Conservation (phyloP, 2,329 filamentous ascomycete genomes). For the Trichoderma oligosporum region DNA sequence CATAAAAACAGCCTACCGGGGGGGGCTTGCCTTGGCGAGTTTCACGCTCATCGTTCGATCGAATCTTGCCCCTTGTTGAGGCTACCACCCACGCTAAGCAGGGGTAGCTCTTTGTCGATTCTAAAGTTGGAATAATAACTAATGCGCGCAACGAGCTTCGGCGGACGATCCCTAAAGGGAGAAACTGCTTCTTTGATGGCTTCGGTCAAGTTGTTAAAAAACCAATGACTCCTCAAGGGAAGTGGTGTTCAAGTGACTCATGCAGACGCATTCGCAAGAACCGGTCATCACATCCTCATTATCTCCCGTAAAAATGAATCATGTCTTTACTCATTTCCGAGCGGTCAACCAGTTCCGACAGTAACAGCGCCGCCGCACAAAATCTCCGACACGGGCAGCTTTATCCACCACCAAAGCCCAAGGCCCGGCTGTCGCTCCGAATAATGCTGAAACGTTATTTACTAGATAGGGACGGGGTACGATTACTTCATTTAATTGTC, state of each 20-base stretch:
- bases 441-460: background rate
- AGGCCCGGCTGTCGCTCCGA: slow-evolving; percentile 9
- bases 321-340: slow-evolving; percentile 2
- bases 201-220: background rate
- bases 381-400: slow-evolving; percentile 14
- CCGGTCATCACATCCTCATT: background rate
- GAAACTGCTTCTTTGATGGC: background rate
- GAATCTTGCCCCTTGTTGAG: slow-evolving; percentile 16
- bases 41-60: slow-evolving; percentile 19
- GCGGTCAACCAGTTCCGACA: slow-evolving; percentile 5
- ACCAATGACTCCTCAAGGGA: background rate
- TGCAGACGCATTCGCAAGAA: background rate
- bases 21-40: slow-evolving; percentile 16
- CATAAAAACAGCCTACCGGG: slow-evolving; percentile 3
- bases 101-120: slow-evolving; percentile 10
- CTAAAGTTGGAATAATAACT: slow-evolving; percentile 9
- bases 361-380: slow-evolving; percentile 5
- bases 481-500: too few species aligned
- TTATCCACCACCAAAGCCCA: background rate
- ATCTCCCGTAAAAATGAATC: background rate
- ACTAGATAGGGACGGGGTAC: background rate
- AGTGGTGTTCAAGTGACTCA: background rate
- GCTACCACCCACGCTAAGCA: slow-evolving; percentile 17
- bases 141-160: slow-evolving; percentile 12
- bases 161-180: slow-evolving; percentile 11